A percentile compares a stretch with the other conserved stretches of the same genome.
Conservation (phyloP, 805 yeast species). For the Dipodascus albidus region DNA sequence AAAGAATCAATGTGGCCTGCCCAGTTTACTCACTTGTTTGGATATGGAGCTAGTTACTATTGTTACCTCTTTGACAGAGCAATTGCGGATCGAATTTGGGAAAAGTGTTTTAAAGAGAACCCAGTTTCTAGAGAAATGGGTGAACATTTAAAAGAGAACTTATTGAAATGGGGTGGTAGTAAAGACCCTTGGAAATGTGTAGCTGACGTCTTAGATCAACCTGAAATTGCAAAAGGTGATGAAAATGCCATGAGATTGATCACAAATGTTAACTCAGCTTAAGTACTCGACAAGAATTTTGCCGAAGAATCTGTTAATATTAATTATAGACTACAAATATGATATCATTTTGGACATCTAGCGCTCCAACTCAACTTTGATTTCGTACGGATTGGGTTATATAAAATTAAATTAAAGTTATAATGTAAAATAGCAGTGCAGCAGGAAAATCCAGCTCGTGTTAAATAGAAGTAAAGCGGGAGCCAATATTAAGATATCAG, state of each 20-base stretch:
- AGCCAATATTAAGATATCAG: too few species aligned
- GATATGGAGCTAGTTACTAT: constrained; percentile 91
- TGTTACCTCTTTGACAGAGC: constrained; percentile 87
- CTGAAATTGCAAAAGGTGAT: constrained; percentile 54
- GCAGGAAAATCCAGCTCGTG: too few species aligned
- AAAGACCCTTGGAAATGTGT: constrained; percentile 80
- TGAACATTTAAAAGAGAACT: constrained; percentile 52
- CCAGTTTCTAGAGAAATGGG: constrained; percentile 72
- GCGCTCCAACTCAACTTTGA: too few species aligned
- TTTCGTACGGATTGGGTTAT: too few species aligned
- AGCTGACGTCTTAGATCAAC: constrained; percentile 63
- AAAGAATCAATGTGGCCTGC: constrained; percentile 78
- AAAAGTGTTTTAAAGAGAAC: constrained; percentile 51
- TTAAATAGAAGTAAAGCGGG: too few species aligned
- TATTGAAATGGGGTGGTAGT: constrained; percentile 90
- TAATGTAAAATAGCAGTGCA: too few species aligned
- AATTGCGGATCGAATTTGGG: constrained; percentile 80
- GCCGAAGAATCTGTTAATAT: not conserved
- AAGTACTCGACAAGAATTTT: not conserved
- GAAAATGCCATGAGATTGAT: constrained; percentile 41
- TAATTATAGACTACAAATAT: too few species aligned
- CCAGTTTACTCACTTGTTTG: constrained; percentile 82
- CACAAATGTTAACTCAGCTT: not conserved
- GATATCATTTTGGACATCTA: too few species aligned
- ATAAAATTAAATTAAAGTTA: too few species aligned